These are phyloP conservation scores for Sugiyamaella neomexicana DNA, from an alignment of 1,139 yeast species.

Conservation along the genomic window DNA sequence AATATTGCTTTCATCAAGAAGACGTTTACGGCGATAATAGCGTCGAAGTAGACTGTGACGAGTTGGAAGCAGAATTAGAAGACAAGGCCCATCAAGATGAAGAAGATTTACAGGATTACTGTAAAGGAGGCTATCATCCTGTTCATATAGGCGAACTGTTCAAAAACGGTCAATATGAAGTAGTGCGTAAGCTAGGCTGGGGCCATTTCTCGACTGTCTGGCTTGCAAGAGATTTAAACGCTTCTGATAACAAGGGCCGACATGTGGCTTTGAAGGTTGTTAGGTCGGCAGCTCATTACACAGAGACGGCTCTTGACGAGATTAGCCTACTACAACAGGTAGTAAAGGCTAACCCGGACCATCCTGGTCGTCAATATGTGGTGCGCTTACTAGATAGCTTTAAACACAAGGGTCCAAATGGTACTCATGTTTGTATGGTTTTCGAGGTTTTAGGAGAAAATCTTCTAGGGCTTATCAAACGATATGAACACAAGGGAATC, in stretches of 20 bases:
- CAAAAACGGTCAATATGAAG: constrained; percentile 59
- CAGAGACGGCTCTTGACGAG: constrained; percentile 88
- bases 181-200: constrained; percentile 85
- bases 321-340: constrained; percentile 58
- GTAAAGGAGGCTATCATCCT: constrained; percentile 86
- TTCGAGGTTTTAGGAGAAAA: constrained; percentile 88
- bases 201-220: constrained; percentile 91
- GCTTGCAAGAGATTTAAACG: constrained; percentile 63
- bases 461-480: constrained; percentile 64
- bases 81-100: constrained; percentile 45
- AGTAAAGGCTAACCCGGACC: constrained; percentile 52
- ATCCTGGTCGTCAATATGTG: constrained; percentile 71
- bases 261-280: constrained; percentile 87
- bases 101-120: constrained; percentile 71
- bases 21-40: constrained; percentile 49
- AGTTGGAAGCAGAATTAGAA: constrained; percentile 23
- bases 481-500: constrained; percentile 67
- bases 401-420: constrained; percentile 77
- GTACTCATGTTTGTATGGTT: constrained; percentile 84
- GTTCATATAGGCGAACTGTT: constrained; percentile 69
- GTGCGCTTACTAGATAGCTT: constrained; percentile 73
- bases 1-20: constrained; percentile 5
- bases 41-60: constrained; percentile 64
- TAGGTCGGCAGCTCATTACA: constrained; percentile 63
- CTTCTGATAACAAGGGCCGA: constrained; percentile 36